phyloP scores from a whole-genome alignment of 441 rosid genomes.

The Populus hybrid region DNA sequence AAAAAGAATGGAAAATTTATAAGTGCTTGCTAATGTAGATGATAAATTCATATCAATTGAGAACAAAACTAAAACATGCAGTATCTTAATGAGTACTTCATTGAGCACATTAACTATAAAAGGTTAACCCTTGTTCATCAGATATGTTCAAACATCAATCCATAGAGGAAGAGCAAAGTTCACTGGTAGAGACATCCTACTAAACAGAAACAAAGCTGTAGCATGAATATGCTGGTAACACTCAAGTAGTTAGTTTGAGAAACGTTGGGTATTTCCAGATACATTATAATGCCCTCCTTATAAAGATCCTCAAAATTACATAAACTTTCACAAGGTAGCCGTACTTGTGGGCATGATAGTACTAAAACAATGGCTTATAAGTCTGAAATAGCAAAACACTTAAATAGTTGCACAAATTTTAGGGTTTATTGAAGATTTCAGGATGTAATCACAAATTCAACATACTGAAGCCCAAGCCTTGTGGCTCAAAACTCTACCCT shows the following conservation, averaged over 20 bases:
- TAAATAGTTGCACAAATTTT: not conserved
- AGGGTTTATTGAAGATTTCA: not conserved
- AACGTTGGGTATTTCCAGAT: not conserved
- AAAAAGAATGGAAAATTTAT: conserved; percentile 11
- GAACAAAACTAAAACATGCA: not conserved
- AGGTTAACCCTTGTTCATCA: not conserved
- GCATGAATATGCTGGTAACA: not conserved
- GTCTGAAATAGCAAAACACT: not conserved
- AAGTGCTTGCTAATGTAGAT: not conserved
- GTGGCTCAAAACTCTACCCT: not conserved
- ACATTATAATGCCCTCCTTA: not conserved
- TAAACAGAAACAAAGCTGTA: not conserved
- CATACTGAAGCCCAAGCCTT: not conserved
- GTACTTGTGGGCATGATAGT: not conserved
- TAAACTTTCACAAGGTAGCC: not conserved
- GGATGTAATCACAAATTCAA: not conserved
- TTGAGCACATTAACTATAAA: not conserved
- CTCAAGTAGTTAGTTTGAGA: not conserved
- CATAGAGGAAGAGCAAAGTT: not conserved
- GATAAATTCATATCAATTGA: not conserved
- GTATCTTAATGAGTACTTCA: not conserved
- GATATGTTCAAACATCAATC: conserved; percentile 3
- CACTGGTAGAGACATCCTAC: not conserved
- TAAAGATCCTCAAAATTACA: not conserved
- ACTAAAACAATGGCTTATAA: not conserved